Conservation (phyloP, 2,329 filamentous ascomycete genomes). For the Sclerotinia borealis region DNA sequence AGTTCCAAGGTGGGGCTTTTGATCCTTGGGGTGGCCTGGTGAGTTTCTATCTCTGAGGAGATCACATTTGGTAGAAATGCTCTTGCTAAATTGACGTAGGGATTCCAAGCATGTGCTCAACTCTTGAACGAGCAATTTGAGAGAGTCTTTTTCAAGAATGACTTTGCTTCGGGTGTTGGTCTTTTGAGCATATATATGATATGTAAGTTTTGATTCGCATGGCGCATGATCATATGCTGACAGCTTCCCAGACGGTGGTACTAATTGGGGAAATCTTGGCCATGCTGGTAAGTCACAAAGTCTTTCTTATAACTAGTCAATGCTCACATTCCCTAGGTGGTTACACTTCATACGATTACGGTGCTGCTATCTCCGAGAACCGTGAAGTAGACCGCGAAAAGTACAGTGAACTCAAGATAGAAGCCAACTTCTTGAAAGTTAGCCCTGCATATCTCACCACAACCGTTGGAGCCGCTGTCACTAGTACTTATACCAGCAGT, state of each 20-base stretch:
- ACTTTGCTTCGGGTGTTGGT: slow-evolving; percentile 57
- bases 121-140: slow-evolving; percentile 69
- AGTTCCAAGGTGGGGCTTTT: slow-evolving; percentile 66
- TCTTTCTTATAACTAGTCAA: neutral
- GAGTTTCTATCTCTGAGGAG: slow-evolving; percentile 1
- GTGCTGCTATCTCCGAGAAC: slow-evolving; percentile 61
- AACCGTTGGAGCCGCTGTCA: slow-evolving; percentile 42
- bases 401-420: slow-evolving; percentile 71
- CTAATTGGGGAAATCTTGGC: slow-evolving; percentile 77
- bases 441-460: slow-evolving; percentile 64
- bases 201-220: slow-evolving; percentile 18
- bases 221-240: slow-evolving; percentile 37
- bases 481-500: slow-evolving; percentile 46
- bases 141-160: slow-evolving; percentile 74
- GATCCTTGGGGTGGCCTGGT: slow-evolving; percentile 65
- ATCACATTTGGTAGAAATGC: neutral
- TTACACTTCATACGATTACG: slow-evolving; percentile 54
- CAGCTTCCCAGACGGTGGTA: slow-evolving; percentile 54
- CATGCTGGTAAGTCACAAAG: slow-evolving; percentile 40
- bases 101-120: slow-evolving; percentile 59
- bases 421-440: slow-evolving; percentile 68
- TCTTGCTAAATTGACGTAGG: slow-evolving; percentile 29
- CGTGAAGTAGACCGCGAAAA: slow-evolving; percentile 65
- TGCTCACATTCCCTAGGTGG: slow-evolving; percentile 37
- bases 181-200: slow-evolving; percentile 75